phyloP scores from a whole-genome alignment of 441 rosid species.

The Brassica balearica region DNA sequence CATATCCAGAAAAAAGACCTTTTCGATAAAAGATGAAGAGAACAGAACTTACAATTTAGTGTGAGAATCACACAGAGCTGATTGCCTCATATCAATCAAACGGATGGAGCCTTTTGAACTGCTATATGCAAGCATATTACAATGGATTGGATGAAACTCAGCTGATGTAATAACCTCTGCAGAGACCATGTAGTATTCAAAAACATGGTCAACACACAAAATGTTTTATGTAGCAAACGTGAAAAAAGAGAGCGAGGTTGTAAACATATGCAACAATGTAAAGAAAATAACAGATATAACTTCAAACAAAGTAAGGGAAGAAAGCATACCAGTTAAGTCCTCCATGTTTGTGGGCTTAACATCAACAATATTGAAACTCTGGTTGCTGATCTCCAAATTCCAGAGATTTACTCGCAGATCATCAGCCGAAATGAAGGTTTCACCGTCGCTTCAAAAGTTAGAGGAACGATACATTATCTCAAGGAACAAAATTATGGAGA shows the following conservation, averaged over 20 bases:
- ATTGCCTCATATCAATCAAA: conserved; percentile 96
- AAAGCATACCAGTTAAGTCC: conserved; percentile 86
- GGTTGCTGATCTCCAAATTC: conserved; percentile 98
- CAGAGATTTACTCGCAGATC: conserved; percentile 98
- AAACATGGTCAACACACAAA: conserved; percentile 22
- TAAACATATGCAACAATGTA: not conserved
- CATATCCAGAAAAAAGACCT: conserved; percentile 18
- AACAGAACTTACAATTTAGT: conserved; percentile 51
- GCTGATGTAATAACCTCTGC: conserved; percentile 99
- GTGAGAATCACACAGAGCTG: conserved; percentile 87
- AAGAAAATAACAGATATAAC: not conserved
- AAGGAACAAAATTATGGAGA: conserved; percentile 24
- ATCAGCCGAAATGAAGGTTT: conserved; percentile 98
- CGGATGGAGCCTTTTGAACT: conserved; percentile 99
- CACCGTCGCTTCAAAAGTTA: conserved; percentile 74
- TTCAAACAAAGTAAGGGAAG: not conserved
- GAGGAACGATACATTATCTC: conserved; percentile 12
- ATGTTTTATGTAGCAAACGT: not conserved
- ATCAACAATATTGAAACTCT: conserved; percentile 96
- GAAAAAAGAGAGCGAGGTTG: conserved; percentile 11
- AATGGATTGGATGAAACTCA: conserved; percentile 96
- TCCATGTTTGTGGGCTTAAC: conserved; percentile 99
- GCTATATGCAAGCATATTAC: conserved; percentile 92
- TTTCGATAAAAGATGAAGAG: conserved; percentile 6
- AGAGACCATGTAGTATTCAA: conserved; percentile 39